Evolutionary conservation across 305 asterid genomes (phyloP).

Genomic region (Fraxinus sp.): DNA sequence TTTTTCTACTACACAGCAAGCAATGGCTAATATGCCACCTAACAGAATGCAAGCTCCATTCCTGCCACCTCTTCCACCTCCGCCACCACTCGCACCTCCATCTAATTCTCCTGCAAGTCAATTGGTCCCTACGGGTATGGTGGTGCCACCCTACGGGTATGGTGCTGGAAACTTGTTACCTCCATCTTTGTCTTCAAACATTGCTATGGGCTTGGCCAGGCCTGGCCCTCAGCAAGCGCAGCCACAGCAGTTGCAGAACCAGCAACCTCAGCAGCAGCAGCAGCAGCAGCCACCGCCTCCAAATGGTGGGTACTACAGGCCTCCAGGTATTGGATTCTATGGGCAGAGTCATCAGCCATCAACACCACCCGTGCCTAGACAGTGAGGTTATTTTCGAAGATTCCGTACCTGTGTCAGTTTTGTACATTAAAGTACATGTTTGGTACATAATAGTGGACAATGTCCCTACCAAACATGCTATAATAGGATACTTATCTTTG

Average conservation of each 20-base stretch:
- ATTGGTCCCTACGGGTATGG: constrained; percentile 48
- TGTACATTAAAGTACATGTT: constrained; percentile 43
- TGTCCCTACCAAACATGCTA: not conserved
- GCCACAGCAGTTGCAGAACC: constrained; percentile 46
- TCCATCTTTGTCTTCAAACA: constrained; percentile 41
- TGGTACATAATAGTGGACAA: not conserved
- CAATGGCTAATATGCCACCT: constrained; percentile 41
- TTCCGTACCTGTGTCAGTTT: constrained; percentile 32
- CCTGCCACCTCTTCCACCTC: constrained; percentile 66
- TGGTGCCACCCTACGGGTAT: constrained; percentile 66
- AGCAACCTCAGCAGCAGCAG: constrained; percentile 31
- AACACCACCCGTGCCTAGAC: constrained; percentile 72
- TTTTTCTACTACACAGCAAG: constrained; percentile 50
- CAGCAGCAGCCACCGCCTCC: constrained; percentile 36
- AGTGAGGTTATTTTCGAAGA: constrained; percentile 33
- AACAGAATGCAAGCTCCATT: constrained; percentile 50
- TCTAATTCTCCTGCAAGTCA: constrained; percentile 50
- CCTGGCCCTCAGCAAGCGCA: constrained; percentile 60
- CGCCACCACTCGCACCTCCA: constrained; percentile 51
- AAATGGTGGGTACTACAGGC: constrained; percentile 67
- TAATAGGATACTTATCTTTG: constrained; percentile 31
- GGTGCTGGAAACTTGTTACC: constrained; percentile 49
- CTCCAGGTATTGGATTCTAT: constrained; percentile 72
- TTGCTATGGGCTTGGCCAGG: constrained; percentile 45
- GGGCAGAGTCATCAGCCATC: constrained; percentile 79